Conservation (phyloP, 495 filamentous ascomycete genomes). For the Lophium mytilinum region DNA sequence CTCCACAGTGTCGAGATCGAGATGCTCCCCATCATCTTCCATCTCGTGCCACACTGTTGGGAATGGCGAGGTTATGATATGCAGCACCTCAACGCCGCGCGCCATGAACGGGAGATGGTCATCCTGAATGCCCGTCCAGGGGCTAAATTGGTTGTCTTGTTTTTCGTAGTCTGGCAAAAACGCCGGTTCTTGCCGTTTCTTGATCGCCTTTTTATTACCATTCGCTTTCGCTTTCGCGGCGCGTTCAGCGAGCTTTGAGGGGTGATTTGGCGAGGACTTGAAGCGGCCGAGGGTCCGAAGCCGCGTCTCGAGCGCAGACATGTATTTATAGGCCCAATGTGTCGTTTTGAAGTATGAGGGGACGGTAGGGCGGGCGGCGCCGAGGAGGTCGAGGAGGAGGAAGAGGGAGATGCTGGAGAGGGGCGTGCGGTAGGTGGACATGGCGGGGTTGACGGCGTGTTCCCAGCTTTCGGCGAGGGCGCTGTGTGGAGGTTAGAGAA, state of each 20-base stretch:
- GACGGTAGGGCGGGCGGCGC: conserved; percentile 57
- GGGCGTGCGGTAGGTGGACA: conserved; percentile 63
- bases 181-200: neutral
- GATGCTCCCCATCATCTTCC: conserved; percentile 75
- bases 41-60: conserved; percentile 81
- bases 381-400: conserved; percentile 86
- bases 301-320: conserved; percentile 61
- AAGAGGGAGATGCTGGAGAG: conserved; percentile 78
- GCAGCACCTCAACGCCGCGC: conserved; percentile 77
- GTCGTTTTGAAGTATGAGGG: conserved; percentile 79
- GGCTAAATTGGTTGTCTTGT: conserved; percentile 1
- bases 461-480: conserved; percentile 73
- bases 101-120: conserved; percentile 86
- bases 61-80: conserved; percentile 78
- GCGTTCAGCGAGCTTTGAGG: conserved; percentile 3
- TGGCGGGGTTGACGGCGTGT: conserved; percentile 50
- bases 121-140: conserved; percentile 48
- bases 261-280: conserved; percentile 39
- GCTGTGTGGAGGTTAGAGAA: conserved; percentile 27
- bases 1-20: conserved; percentile 73
- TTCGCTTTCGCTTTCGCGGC: no score
- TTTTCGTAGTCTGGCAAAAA: neutral
- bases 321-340: conserved; percentile 80
- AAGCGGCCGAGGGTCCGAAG: conserved; percentile 52
- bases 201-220: neutral